Base-by-base conservation (phyloP, 257 asterid genomes). In the Solanum virginianum region DNA sequence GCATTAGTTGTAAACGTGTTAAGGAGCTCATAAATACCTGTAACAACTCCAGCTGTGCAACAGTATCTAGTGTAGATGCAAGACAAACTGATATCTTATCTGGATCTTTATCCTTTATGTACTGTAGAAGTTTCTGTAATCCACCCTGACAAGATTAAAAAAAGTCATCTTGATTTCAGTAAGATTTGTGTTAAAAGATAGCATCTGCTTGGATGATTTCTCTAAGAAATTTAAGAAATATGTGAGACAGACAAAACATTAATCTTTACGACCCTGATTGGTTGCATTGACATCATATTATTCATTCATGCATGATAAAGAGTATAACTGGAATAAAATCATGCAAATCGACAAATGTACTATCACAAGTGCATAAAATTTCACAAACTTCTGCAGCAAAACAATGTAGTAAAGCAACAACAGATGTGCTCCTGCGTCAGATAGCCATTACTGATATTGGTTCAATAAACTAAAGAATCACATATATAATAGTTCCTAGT, bases 11-110 rank as follows among this genome's bases (percentile, higher is more conserved):
- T 29, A 26, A 17, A 81, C n/a, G 84, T 18, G 49, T 26, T 26
- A 85, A 65, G 57, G 83, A 85, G 84, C 47, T 82, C 66, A 87
- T 56, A 47, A 82, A 47, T 90, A 96, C 99, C 98, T 96, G 98
- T 74, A 96, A 90, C 92, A 96, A 87, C 91, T 96, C 99, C 93
- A 96, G 68, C 90, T 95, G 91, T 49, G 97, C 97, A 85, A 96
- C 90, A 70, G 90, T 93, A 86, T 96, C 97, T 74, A 96, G 90
- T 60, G 99, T 84, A 86, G 97, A 92, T 36, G 98, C 95, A 88
- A 96, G 97, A 81, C 92, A 92, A 59, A 93, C 90, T 71, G 99
- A 95, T 80, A 94, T 94, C 88, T 91, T 93, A 89, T 96, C 98
- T 22, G 95, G 89, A 86, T 96, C 95, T 88, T 95, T 92, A 84